Evolutionary conservation across 768 basidiomycete genomes (phyloP).

Genomic region (Botryobasidium botryosum): DNA sequence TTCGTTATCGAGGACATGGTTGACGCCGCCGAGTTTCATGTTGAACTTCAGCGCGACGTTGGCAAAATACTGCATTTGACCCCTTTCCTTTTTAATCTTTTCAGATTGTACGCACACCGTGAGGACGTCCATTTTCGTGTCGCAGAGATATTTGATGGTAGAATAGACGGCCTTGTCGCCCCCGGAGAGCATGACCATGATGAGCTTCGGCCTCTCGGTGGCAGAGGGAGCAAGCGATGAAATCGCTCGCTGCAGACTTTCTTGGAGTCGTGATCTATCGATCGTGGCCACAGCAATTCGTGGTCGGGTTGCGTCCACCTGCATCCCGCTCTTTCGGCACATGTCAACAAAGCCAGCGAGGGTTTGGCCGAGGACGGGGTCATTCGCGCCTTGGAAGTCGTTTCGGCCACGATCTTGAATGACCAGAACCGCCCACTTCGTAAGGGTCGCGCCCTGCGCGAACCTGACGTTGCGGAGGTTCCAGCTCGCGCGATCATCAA

Average conservation of each 20-base stretch:
- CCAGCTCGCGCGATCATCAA: conserved; percentile 50
- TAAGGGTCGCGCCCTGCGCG: conserved; percentile 34
- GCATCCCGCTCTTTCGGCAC: conserved; percentile 51
- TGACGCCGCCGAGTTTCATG: conserved; percentile 66
- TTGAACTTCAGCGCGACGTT: conserved; percentile 65
- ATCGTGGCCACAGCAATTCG: too few species aligned
- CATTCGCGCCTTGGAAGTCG: conserved; percentile 39
- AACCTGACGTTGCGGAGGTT: conserved; percentile 57
- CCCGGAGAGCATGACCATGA: conserved; percentile 52
- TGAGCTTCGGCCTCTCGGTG: conserved; percentile 33
- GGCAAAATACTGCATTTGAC: conserved; percentile 67
- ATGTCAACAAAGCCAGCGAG: conserved; percentile 40
- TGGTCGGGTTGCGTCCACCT: conserved; percentile 21
- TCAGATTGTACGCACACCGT: conserved; percentile 59
- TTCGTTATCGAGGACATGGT: conserved; percentile 42
- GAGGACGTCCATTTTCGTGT: conserved; percentile 43
- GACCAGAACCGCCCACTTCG: conserved; percentile 51
- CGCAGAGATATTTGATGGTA: conserved; percentile 59
- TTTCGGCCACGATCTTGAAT: conserved; percentile 43
- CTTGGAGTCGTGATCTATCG: conserved; percentile 10
- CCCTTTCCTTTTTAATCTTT: conserved; percentile 55
- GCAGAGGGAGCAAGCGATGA: conserved; percentile 25
- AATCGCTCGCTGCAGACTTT: conserved; percentile 28
- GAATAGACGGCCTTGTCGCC: conserved; percentile 65
- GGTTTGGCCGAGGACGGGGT: conserved; percentile 31